phyloP scores from a whole-genome alignment of 169 alveolate species.

The Eimeria tenella region DNA sequence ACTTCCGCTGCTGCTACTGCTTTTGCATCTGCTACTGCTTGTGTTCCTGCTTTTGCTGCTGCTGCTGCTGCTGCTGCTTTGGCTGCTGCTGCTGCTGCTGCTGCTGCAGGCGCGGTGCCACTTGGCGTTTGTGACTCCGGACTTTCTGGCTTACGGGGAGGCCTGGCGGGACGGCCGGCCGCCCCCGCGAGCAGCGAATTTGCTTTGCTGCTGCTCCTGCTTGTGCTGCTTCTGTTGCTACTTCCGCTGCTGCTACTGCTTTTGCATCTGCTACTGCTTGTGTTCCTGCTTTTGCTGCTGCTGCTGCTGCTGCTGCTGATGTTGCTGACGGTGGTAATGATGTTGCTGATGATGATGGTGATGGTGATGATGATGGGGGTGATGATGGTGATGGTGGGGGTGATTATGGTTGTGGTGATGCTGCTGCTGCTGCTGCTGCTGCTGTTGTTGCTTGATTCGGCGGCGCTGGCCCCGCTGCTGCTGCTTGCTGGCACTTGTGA shows the following conservation, averaged over 20 bases:
- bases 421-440: too few species aligned
- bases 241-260: not conserved
- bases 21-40: too few species aligned
- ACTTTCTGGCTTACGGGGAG: slow-evolving; percentile 49
- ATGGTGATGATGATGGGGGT: too few species aligned
- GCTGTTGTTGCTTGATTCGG: too few species aligned
- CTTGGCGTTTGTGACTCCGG: slow-evolving; percentile 71
- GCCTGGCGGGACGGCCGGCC: slow-evolving; percentile 59
- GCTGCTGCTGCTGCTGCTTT: not conserved
- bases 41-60: too few species aligned
- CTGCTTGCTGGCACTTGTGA: too few species aligned
- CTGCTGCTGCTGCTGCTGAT: not conserved
- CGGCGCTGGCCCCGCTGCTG: too few species aligned
- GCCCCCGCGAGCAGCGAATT: slow-evolving; percentile 25
- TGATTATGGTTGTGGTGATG: too few species aligned
- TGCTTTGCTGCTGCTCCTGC: not conserved
- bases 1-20: too few species aligned
- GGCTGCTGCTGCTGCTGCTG: not conserved
- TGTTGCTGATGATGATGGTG: not conserved
- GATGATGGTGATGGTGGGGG: too few species aligned
- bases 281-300: not conserved
- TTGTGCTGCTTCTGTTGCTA: not conserved
- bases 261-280: not conserved
- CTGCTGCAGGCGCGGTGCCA: slow-evolving; percentile 69
- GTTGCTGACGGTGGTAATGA: not conserved